Conservation (phyloP, 2,329 filamentous ascomycete species). For the Venturia carpophila region DNA sequence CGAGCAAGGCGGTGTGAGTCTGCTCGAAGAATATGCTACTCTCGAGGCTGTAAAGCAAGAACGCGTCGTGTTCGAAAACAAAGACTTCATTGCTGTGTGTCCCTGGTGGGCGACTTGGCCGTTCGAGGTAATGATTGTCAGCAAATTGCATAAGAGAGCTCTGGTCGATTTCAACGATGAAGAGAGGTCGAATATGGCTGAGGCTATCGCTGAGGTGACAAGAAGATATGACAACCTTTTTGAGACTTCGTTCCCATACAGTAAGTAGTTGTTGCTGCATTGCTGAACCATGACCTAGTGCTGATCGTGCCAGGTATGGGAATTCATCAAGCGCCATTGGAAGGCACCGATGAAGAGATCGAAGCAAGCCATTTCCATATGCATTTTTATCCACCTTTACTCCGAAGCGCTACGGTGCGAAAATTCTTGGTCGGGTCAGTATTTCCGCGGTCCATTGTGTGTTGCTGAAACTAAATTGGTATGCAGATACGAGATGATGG, state of each 20-base stretch:
- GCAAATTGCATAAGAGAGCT: slow-evolving; percentile 74
- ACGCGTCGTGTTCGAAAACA: slow-evolving; percentile 82
- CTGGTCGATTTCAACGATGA: slow-evolving; percentile 69
- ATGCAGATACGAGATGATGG: slow-evolving; percentile 75
- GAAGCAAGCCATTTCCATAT: slow-evolving; percentile 88
- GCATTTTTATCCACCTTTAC: slow-evolving; percentile 92
- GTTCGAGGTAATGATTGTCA: slow-evolving; percentile 85
- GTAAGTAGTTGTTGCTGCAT: slow-evolving; percentile 38
- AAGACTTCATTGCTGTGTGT: slow-evolving; percentile 74
- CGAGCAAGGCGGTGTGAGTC: slow-evolving; percentile 63
- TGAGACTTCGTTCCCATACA: slow-evolving; percentile 94
- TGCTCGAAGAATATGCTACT: slow-evolving; percentile 80
- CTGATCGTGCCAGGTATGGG: slow-evolving; percentile 58
- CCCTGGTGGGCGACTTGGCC: slow-evolving; percentile 99
- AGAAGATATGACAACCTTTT: slow-evolving; percentile 94
- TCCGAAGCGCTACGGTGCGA: slow-evolving; percentile 85
- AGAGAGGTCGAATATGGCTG: slow-evolving; percentile 69
- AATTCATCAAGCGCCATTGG: slow-evolving; percentile 87
- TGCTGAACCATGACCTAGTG: background rate
- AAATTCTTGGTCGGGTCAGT: slow-evolving; percentile 83
- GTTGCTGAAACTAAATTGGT: slow-evolving; percentile 2
- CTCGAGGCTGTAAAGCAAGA: slow-evolving; percentile 76
- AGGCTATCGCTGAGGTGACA: slow-evolving; percentile 80
- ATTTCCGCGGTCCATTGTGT: slow-evolving; percentile 1
- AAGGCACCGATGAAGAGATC: slow-evolving; percentile 72